Evolutionary conservation across 1,284 basidiomycete species (phyloP), one percentile per base, ranked within the genome.

Genomic region (Cryptococcus jaspeensis): DNA sequence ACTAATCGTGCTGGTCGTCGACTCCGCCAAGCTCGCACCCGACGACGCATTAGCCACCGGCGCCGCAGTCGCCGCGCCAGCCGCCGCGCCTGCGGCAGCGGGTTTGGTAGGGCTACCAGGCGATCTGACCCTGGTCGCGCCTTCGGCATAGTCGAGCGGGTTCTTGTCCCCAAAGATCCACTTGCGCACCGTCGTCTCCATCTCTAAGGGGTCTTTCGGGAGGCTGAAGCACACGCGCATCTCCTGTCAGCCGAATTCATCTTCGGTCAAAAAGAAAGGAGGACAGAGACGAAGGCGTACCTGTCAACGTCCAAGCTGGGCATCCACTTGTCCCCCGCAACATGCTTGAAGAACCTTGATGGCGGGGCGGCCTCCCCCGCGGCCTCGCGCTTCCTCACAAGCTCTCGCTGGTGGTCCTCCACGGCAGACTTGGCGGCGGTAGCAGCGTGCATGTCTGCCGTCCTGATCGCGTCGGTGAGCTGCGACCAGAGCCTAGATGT

Each of bases 381-480:
- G 9, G 78, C 89, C 58, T 96, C 93, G 56, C 90, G 82, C 72
- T 81, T 79, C 65, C 83, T 84, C n/a, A 90, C 85, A 48, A 85
- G 78, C 65, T 94, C 90, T 50, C 95, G 83, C 77, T 99, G 95
- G 32, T 85, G 86, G 67, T 97, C 93, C 79, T 99, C 95, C 1
- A 99, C 92, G 13, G 83, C 83, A 0, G 85, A 84, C 81, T 99
- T 99, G 47, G 89, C 89, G 41, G 86, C 84, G 9, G 94, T 97
- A 12, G 96, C 96, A 23, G 86, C 88, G 67, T 93, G 91, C 88
- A 98, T 93, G 74, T 99, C 91, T 70, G 88, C 90, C 44, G 81
- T 80, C 51, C 84, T 79, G 77, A 99, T 98, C 18, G 94, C 96
- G 23, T 84, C 81, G 16, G 95, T 99, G 42, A 99, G 81, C 54